Conservation (phyloP, 2,329 filamentous ascomycete species). For the Gyromitra esculenta region DNA sequence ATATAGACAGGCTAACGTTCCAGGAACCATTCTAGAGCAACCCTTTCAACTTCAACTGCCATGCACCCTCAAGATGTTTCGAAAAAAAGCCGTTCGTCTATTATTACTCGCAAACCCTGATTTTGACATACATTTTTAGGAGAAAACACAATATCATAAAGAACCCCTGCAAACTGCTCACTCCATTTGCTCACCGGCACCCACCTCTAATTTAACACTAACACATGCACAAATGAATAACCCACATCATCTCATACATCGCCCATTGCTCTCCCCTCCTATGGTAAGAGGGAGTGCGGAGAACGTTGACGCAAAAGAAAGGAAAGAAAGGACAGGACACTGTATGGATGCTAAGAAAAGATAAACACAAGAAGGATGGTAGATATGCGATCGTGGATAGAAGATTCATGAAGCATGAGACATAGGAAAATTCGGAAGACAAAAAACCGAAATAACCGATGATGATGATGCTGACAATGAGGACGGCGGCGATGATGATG, state of each 20-base stretch:
- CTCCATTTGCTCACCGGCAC: constrained; percentile 33
- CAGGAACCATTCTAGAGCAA: background rate
- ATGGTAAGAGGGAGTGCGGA: background rate
- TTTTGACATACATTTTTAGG: constrained; percentile 34
- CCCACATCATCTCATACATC: constrained; percentile 31
- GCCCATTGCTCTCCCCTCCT: constrained; percentile 6
- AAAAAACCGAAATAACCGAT: constrained; percentile 46
- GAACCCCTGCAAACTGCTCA: constrained; percentile 28
- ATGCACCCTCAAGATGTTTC: background rate
- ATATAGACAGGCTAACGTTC: background rate
- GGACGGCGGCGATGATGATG: constrained; percentile 35
- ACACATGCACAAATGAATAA: constrained; percentile 24
- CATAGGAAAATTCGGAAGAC: constrained; percentile 24
- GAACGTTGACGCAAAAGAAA: constrained; percentile 25
- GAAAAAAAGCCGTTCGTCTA: constrained; percentile 35
- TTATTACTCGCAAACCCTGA: constrained; percentile 42
- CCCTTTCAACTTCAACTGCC: background rate
- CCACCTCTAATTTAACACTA: constrained; percentile 48
- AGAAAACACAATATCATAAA: constrained; percentile 35
- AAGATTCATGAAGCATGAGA: constrained; percentile 31
- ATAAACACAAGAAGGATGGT: constrained; percentile 13
- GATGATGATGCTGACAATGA: constrained; percentile 27
- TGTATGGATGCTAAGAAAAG: constrained; percentile 29
- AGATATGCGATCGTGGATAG: constrained; percentile 26
- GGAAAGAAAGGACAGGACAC: constrained; percentile 17